phyloP scores from a whole-genome alignment of 2,329 filamentous ascomycete genomes.

The Aspergillus candidus region DNA sequence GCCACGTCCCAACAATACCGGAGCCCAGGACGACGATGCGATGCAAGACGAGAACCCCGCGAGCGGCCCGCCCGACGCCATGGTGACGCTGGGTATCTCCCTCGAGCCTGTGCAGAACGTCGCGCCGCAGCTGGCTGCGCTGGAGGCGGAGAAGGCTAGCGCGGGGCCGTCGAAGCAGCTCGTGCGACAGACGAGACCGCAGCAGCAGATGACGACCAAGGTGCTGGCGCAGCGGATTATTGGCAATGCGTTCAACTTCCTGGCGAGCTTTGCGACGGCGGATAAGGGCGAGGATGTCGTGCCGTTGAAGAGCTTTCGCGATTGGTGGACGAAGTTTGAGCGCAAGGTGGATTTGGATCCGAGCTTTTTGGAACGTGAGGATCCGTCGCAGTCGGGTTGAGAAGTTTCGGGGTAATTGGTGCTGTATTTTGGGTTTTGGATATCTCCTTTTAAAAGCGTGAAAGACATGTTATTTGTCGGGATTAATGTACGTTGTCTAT shows the following conservation, averaged over 20 bases:
- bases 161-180: constrained; percentile 23
- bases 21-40: constrained; percentile 34
- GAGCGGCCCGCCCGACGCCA: constrained; percentile 28
- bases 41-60: constrained; percentile 44
- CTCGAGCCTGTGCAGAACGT: constrained; percentile 73
- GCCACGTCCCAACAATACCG: constrained; percentile 16
- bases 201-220: constrained; percentile 57
- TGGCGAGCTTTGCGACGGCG: constrained; percentile 74
- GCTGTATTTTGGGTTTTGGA: neutral
- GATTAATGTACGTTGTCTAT: neutral
- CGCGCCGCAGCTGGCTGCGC: constrained; percentile 58
- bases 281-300: constrained; percentile 72
- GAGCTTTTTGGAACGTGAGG: constrained; percentile 73
- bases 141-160: constrained; percentile 35
- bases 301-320: constrained; percentile 88
- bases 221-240: constrained; percentile 89
- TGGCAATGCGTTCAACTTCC: constrained; percentile 93
- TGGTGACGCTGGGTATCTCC: constrained; percentile 73
- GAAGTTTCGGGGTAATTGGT: neutral
- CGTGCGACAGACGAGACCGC: constrained; percentile 22
- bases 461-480: neutral
- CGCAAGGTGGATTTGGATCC: constrained; percentile 77
- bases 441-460: neutral
- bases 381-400: constrained; percentile 33
- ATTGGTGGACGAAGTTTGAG: constrained; percentile 98